Conservation (phyloP, 1,284 basidiomycete species). For the Trichosporon inkin region DNA sequence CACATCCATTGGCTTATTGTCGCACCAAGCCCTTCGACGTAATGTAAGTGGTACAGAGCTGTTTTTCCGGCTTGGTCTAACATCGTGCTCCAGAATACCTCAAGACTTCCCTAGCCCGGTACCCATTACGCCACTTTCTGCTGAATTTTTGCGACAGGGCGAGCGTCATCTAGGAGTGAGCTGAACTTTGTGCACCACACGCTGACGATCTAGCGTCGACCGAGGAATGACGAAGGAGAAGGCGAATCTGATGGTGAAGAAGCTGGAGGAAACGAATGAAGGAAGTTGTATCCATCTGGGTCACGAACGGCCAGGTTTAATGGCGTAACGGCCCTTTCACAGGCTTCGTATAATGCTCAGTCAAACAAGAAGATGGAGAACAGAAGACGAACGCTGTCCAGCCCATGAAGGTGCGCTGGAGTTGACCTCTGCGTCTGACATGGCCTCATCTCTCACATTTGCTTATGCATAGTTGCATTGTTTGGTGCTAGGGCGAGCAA, state of each 20-base stretch:
- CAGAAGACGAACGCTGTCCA: too few species aligned
- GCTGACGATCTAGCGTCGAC: slow-evolving; percentile 15
- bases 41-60: slow-evolving; percentile 15
- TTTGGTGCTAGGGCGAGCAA: too few species aligned
- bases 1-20: slow-evolving; percentile 20
- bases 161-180: slow-evolving; percentile 24
- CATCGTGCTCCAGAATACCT: slow-evolving; percentile 12
- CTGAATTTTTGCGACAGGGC: slow-evolving; percentile 24
- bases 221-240: slow-evolving; percentile 23
- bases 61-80: neutral
- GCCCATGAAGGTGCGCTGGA: too few species aligned
- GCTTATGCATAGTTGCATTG: too few species aligned
- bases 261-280: neutral
- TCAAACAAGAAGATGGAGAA: too few species aligned
- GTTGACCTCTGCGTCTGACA: too few species aligned
- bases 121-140: slow-evolving; percentile 20
- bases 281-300: neutral
- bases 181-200: neutral
- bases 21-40: slow-evolving; percentile 20
- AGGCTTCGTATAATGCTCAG: slow-evolving; percentile 6
- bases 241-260: slow-evolving; percentile 21
- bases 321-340: neutral
- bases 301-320: neutral
- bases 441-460: too few species aligned
- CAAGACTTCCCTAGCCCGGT: slow-evolving; percentile 24